A percentile compares a stretch with the other conserved stretches of the same genome.
phyloP scores from a whole-genome alignment of 768 basidiomycete species.

The Leccinum variicolor region DNA sequence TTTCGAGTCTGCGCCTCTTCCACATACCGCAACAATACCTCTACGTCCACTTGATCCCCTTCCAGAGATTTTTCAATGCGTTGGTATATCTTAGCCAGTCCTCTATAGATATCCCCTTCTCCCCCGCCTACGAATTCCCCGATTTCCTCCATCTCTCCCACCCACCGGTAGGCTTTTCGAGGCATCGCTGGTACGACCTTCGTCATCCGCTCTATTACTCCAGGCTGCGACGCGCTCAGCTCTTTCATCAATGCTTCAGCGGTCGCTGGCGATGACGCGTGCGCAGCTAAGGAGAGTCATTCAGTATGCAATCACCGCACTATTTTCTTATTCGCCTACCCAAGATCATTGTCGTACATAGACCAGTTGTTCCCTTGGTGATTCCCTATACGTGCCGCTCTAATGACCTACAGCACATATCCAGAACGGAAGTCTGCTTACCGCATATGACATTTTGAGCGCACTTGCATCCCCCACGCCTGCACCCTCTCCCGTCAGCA shows the following conservation, averaged over 20 bases:
- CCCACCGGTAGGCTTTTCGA: conserved; percentile 62
- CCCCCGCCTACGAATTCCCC: conserved; percentile 48
- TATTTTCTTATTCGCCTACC: conserved; percentile 31
- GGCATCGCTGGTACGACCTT: conserved; percentile 45
- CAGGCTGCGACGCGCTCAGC: conserved; percentile 44
- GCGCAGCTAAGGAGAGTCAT: conserved; percentile 38
- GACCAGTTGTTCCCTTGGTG: conserved; percentile 49
- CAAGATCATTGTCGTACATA: conserved; percentile 55
- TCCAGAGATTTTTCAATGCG: conserved; percentile 40
- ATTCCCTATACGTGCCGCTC: conserved; percentile 42
- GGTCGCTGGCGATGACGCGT: conserved; percentile 57
- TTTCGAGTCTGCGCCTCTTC: conserved; percentile 37
- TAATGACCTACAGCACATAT: neutral
- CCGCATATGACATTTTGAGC: conserved; percentile 63
- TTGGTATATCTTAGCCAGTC: conserved; percentile 44
- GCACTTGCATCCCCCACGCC: conserved; percentile 58
- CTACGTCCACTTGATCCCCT: conserved; percentile 38
- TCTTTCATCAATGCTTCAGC: conserved; percentile 54
- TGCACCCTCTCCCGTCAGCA: conserved; percentile 44
- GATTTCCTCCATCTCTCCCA: conserved; percentile 65
- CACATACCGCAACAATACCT: conserved; percentile 42
- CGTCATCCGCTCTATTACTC: conserved; percentile 38
- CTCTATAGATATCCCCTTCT: conserved; percentile 45
- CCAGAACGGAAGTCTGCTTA: conserved; percentile 27
- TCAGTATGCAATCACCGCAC: neutral